These are phyloP conservation scores for Breviolum minutum DNA, from an alignment of 73 alveolate genomes.

Conservation along the genomic window DNA sequence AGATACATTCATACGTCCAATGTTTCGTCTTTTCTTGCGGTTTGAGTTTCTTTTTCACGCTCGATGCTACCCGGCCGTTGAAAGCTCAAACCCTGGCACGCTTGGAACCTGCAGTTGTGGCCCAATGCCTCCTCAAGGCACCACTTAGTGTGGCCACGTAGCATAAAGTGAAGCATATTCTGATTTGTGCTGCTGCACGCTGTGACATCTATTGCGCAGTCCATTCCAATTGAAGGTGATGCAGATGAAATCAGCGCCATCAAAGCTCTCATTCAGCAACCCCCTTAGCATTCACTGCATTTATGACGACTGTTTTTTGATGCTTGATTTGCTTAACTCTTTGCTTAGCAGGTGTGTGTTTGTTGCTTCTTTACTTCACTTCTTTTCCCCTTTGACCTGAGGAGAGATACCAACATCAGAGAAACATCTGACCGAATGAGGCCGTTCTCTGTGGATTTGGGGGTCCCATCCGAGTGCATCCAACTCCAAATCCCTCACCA, in stretches of 20 bases:
- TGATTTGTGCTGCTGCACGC: too few relatives aligned
- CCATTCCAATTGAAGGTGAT: background rate
- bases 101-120: background rate
- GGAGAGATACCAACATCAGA: constrained; percentile 30
- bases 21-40: too few relatives aligned
- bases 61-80: background rate
- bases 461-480: too few relatives aligned
- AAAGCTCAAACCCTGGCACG: background rate
- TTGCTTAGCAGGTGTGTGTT: background rate
- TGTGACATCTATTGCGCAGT: too few relatives aligned
- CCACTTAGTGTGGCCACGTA: too few relatives aligned
- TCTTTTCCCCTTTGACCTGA: background rate
- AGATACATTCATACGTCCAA: too few relatives aligned
- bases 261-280: constrained; percentile 70
- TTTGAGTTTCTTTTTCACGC: too few relatives aligned
- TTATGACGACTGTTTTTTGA: background rate
- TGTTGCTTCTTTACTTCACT: background rate
- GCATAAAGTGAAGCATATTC: background rate
- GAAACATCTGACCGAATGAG: constrained; percentile 75
- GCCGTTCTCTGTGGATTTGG: background rate
- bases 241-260: constrained; percentile 59
- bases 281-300: background rate
- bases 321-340: background rate
- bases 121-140: background rate
- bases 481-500: background rate